A percentile compares a stretch with the other conserved stretches of the same genome.
These are phyloP conservation scores for bread wheat (Triticum aestivum) DNA, from an alignment of 176 grass and related monocot species.

Conservation along the genomic window DNA sequence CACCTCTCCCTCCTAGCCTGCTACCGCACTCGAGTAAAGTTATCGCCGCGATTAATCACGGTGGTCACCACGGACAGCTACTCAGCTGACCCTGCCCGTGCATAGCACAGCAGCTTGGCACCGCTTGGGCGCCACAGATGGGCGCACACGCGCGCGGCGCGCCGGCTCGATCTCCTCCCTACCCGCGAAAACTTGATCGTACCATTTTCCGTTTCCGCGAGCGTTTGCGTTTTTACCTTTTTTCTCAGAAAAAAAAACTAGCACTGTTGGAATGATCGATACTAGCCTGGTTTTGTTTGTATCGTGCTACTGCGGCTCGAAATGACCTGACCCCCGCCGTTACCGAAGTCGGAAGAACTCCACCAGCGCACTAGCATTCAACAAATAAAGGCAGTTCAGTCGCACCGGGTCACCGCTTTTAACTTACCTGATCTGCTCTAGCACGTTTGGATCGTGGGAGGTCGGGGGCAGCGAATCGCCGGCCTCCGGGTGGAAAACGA, in stretches of 20 bases:
- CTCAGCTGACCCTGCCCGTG: neutral
- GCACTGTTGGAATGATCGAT: neutral
- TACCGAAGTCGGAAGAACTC: neutral
- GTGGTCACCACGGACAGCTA: conserved; percentile 36
- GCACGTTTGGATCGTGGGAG: conserved; percentile 22
- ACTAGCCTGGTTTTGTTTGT: too few relatives aligned
- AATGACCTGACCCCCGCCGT: neutral
- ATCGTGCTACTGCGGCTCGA: neutral
- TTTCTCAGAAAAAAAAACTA: too few relatives aligned
- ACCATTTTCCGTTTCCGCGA: too few relatives aligned
- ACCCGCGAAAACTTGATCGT: too few relatives aligned
- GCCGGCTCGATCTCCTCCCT: neutral
- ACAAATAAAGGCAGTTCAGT: neutral
- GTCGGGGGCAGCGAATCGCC: neutral
- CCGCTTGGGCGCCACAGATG: neutral
- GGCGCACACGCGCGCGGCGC: neutral
- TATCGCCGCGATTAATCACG: conserved; percentile 23
- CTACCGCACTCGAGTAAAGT: neutral
- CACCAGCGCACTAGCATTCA: neutral
- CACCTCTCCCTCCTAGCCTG: neutral
- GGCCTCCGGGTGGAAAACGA: neutral
- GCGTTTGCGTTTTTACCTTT: too few relatives aligned
- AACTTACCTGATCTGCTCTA: conserved; percentile 41
- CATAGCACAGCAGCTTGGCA: neutral
- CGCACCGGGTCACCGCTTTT: neutral